Base-by-base conservation (phyloP, 768 basidiomycete genomes). In the Jaapia argillacea region DNA sequence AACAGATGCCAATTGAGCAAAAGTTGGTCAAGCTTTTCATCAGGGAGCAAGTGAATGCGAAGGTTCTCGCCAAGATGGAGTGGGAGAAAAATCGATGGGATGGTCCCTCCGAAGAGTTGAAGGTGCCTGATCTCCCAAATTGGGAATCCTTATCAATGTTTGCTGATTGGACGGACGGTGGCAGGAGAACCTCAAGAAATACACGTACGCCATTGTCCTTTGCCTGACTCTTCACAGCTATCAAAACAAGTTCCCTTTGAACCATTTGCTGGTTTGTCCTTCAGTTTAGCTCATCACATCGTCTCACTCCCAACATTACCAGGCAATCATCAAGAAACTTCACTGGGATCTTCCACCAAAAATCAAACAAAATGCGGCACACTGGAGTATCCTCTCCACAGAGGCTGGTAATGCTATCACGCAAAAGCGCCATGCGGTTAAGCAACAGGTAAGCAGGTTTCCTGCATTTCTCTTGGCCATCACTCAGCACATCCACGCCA, bases 161-260 rank as follows among this genome's bases (percentile, higher is more conserved):
- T 10, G 28, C 28, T 33, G 28, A 10, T 16, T 33, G 28, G 28
- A 6, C 37, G 12, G 37, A 10, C 37, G 10, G 10, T 7, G 10
- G 37, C 37, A 38, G 37, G 22, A 7, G 22, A 38, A 38, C 37
- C 10, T 38, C 37, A 22, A 38, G 21, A 38, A 38, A 22, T 38
- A 38, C 22, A 21, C 37, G 37, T 21, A 10, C 22, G 37, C 37
- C 7, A 22, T 38, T 38, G 10, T 38, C 37, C 13, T 38, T 22
- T 12, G 20, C 37, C 37, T 16, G 28, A 10, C 28, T 16, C 28
- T 33, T 10, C 16, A 33, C 28, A 16, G 28, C 28, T 33, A 33
- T 16, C 28, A 16, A 10, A 16, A 33, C 10, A 33, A 33, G 16
- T 16, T 33, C 10, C 10, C 28, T 10, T 10, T 10, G 10, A 33